Evolutionary conservation across 768 basidiomycete genomes (phyloP), one percentile per base, ranked within the genome.

Genomic region (Bullera alba): DNA sequence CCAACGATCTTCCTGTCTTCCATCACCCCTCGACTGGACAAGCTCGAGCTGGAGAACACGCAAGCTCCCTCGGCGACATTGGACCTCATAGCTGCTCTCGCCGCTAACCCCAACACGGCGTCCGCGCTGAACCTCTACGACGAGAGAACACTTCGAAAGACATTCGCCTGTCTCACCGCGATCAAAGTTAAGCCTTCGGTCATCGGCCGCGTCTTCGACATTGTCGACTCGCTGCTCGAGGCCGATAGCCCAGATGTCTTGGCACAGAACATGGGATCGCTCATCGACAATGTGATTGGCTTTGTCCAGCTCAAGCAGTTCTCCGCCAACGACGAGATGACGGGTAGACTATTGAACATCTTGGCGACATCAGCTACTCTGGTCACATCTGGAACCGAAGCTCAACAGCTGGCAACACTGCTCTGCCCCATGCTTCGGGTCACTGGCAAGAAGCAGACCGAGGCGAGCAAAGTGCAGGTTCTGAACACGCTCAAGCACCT

Each of bases 51-150:
- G 36, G 95, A 97, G 71, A 97, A 92, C 61, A 87, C 85, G 0
- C 93, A 96, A 69, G 79, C 87, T 0, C 91, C 93, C 0, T 93
- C 91, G 0, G 83, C 87, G 0, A 76, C 93, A 16, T 75, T 99
- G 36, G 90, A 95, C 32, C 76, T 96, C 19, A 86, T 95, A 73
- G 79, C 82, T 51, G 75, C 79, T 5, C 92, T 91, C 86, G 80
- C 87, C 0, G 68, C 76, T 15, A 76, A 79, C 16, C 75, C 74
- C 2, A 76, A 81, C 12, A 79, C 82, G 53, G 76, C 79, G n/a
- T 66, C 68, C 7, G 83, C 81, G 67, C 76, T 97, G 23, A 82
- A 84, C 38, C 75, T 80, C 21, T 85, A 82, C 64, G 85, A 96
- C 61, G 58, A 74, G 2, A 76, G 77, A 4, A 77, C 85, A 1